Percentiles rank a stretch among this genome's conserved stretches.
Conservation (phyloP, 2,329 filamentous ascomycete species). For the Pseudogymnoascus sp. region DNA sequence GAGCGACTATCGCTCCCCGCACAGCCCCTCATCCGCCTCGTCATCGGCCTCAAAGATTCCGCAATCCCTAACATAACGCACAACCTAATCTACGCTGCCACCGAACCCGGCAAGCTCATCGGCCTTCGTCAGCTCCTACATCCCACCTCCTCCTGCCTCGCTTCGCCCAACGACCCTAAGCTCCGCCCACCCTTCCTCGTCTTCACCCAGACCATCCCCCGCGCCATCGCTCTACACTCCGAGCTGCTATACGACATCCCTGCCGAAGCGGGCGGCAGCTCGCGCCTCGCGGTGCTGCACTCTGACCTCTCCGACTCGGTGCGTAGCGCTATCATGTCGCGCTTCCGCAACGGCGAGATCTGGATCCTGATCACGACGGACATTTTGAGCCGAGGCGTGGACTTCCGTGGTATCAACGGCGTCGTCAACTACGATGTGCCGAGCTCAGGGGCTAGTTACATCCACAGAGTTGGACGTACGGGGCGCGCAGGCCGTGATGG, state of each 20-base stretch:
- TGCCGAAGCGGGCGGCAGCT: conserved; percentile 71
- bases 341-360: conserved; percentile 83
- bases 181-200: conserved; percentile 86
- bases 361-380: conserved; percentile 98
- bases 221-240: conserved; percentile 76
- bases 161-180: conserved; percentile 27
- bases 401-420: conserved; percentile 90
- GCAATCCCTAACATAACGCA: conserved; percentile 89
- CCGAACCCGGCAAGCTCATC: conserved; percentile 86
- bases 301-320: conserved; percentile 70
- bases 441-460: conserved; percentile 79
- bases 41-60: conserved; percentile 94
- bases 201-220: conserved; percentile 91
- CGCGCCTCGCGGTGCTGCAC: conserved; percentile 82
- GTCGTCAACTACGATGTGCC: conserved; percentile 98
- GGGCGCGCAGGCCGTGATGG: conserved; percentile 81
- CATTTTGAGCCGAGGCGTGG: conserved; percentile 81
- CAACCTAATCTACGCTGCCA: conserved; percentile 81
- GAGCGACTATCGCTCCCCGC: conserved; percentile 29
- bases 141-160: conserved; percentile 52
- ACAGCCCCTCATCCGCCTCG: conserved; percentile 62
- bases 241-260: conserved; percentile 95
- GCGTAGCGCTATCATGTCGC: conserved; percentile 74
- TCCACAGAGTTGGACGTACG: conserved; percentile 87
- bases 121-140: conserved; percentile 84